Conservation (phyloP, 805 yeast species). For the Starmera dryadoides region DNA sequence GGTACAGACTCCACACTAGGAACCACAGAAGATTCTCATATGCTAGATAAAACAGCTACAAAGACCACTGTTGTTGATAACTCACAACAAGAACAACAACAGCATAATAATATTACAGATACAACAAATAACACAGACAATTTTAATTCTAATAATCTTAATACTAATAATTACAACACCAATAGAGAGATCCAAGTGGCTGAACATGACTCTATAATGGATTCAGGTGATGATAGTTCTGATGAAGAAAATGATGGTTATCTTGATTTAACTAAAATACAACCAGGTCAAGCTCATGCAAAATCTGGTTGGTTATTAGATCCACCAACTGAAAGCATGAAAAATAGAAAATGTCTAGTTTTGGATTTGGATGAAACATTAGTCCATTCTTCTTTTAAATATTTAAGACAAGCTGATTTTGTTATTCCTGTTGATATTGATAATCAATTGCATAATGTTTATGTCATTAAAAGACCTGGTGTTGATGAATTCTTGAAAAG, state of each 20-base stretch:
- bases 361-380: constrained; percentile 93
- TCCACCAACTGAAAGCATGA: constrained; percentile 39
- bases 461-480: constrained; percentile 95
- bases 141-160: not conserved
- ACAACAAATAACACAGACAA: not conserved
- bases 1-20: constrained; percentile 20
- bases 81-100: constrained; percentile 3
- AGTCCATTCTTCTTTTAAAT: constrained; percentile 92
- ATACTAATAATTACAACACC: not conserved
- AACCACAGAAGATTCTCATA: constrained; percentile 3
- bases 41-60: not conserved
- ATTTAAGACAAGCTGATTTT: constrained; percentile 87
- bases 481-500: constrained; percentile 84
- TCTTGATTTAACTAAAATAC: constrained; percentile 56
- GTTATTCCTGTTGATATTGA: constrained; percentile 97
- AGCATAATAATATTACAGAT: constrained; percentile 1
- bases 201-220: constrained; percentile 1
- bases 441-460: constrained; percentile 85
- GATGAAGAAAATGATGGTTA: constrained; percentile 27
- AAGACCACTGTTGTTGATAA: constrained; percentile 1
- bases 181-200: not conserved
- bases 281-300: constrained; percentile 65
- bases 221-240: constrained; percentile 9
- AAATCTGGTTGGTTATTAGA: constrained; percentile 62
- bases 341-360: constrained; percentile 75